Evolutionary conservation across 2,329 filamentous ascomycete genomes (phyloP), one percentile per base, ranked within the genome.

Genomic region (Pseudonectria foliicola): DNA sequence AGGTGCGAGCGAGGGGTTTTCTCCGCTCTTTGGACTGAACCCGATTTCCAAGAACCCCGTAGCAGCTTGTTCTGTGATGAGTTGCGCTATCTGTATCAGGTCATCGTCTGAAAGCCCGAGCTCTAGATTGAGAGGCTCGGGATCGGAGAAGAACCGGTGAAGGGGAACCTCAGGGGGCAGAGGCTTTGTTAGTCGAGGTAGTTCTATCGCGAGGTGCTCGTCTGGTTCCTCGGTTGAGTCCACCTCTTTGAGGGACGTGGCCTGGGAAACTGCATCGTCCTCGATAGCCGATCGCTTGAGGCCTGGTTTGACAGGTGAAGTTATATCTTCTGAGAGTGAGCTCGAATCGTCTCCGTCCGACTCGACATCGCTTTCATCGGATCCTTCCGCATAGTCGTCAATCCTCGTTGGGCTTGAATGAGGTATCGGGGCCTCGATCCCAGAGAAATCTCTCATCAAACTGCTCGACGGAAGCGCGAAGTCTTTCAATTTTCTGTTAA

Each of bases 41-140:
- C 41, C 50, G 27, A 64, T 53, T 12, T 61, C 57, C 18, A 74
- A 47, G 11, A 53, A 62, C 1, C 77, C 72, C 8, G 68, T 74
- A 3, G 75, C 69, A 14, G 80, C 72, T 52, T 87, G 82, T 40
- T 85, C 80, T 3, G 79, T 80, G n/a, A 86, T 60, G 25, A 85
- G 73, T 48, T 86, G 82, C 0, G 80, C 81, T 16, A 82, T 68
- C 33, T 76, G 74, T 24, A 86, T 75, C 39, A 75, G 67, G 27
- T 83, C 78, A 3, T 77, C 70, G 35, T 80, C 76, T 2, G 66
- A 59, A 12, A 70, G 54, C 8, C 63, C 58, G 15, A 69, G 50
- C 15, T 70, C 65, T 8, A 68, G 47, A 23, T 59, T 55, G 1
- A 68, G 55, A 8, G 75, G 75, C 45, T 80, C 73, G 5, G 74